Evolutionary conservation across 768 basidiomycete species (phyloP), one percentile per base, ranked within the genome.

Genomic region (Dictyophora rubrovolvata): DNA sequence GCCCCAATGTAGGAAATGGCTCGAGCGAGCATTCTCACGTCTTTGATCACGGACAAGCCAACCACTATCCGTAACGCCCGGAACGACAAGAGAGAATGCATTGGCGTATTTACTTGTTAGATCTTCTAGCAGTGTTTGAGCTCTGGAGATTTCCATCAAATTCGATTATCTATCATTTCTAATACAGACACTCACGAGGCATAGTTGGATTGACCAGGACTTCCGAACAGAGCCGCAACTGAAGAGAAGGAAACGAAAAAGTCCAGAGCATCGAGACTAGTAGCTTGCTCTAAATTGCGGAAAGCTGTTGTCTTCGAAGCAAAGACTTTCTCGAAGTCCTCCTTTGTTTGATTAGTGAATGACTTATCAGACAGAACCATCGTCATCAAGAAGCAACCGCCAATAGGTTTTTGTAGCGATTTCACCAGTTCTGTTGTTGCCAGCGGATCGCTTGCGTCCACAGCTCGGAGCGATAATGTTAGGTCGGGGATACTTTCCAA

Each of bases 201-300:
- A 62, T 75, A 75, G 55, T 74, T 76, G 0, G 72, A 69, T 61
- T 76, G 75, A 1, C 74, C 75, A 17, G 65, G 63, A 53, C 62
- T 68, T 12, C 75, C 75, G 61, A 73, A 72, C 10, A 70, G 33
- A 14, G 50, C 61, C 5, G 69, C 60, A 6, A 72, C 68, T 1
- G 73, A 73, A 0, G 73, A 72, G 36, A 73, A 67, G 1, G 67
- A 63, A 48, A 75, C 62, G 16, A 74, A 60, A 61, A 74, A 76
- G 22, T 75, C 74, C n/a, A 74, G 63, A 9, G 55, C 50, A 12
- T 60, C 49, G 18, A 75, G 60, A 47, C 68, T 61, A 10, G 70
- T 56, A 8, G 66, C 63, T 16, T 65, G 59, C 33, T 68, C 62
- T 5, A 75, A 53, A 14, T 62, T 65, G 1, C 65, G 51, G 20